Evolutionary conservation across 2,329 filamentous ascomycete genomes (phyloP), one percentile per base, ranked within the genome.

Genomic region (Epichloe sp.): DNA sequence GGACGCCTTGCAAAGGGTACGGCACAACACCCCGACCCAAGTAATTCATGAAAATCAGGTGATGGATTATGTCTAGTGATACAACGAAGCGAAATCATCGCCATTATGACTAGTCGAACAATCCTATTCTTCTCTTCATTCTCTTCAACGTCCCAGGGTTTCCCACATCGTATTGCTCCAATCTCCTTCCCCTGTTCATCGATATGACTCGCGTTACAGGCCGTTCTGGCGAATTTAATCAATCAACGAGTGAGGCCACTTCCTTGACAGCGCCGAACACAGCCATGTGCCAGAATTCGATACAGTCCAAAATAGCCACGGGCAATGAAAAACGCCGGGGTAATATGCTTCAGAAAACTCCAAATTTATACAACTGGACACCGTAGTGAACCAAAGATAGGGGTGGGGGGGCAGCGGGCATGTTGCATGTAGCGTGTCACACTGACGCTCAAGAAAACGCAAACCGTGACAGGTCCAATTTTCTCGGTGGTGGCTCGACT

Each of bases 391-490:
- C 17, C 31, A 19, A 42, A 40, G 14, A 37, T 3, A 37, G 43
- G 23, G 26, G 6, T 21, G 7, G 7, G 12, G 7, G 12, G 3
- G 21, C 19, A 23, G 5, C 15, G 34, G 21, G 14, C 19, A 38
- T 38, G 34, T 19, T 11, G 44, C 41, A 43, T 31, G 1, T 26
- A 26, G 26, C 11, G 4, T 10, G n/a, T 51, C 35, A 40, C 31
- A 37, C 17, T 15, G 62, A 19, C 17, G 19, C 40, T 53, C 59
- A 67, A 38, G 56, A 54, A 47, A 64, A 78, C 52, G 71, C 58
- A 60, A 77, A 80, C 34, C 66, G 69, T 6, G 76, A 73, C 47
- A 80, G 62, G 53, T 79, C 64, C 23, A 78, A 59, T 41, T 66
- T 69, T 47, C 56, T 66, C 6, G 63, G 56, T 1, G 58, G 57